Conservation (phyloP, 805 yeast species). For the Candida glaebosa region DNA sequence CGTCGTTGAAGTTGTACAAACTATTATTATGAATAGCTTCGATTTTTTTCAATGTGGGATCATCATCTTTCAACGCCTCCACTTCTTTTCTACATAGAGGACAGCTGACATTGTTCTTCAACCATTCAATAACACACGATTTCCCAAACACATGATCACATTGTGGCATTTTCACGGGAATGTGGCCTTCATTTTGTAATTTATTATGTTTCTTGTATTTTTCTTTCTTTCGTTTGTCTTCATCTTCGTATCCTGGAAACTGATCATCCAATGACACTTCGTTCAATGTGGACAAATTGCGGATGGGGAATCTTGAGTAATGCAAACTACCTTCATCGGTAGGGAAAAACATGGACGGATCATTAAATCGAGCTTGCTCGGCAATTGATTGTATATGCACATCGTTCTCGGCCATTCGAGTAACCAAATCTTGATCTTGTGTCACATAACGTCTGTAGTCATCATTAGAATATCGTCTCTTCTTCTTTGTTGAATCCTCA, state of each 20-base stretch:
- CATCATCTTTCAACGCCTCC: conserved; percentile 21
- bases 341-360: conserved; percentile 33
- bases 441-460: neutral
- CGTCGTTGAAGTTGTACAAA: conserved; percentile 15
- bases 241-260: conserved; percentile 26
- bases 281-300: conserved; percentile 19
- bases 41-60: conserved; percentile 11
- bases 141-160: conserved; percentile 41
- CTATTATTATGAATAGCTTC: conserved; percentile 12
- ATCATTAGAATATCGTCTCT: neutral
- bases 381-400: conserved; percentile 9
- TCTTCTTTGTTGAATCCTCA: neutral
- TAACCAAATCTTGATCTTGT: neutral
- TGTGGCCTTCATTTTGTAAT: conserved; percentile 19
- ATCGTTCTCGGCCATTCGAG: neutral
- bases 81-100: conserved; percentile 41
- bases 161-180: conserved; percentile 39
- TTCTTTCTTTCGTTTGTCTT: conserved; percentile 9
- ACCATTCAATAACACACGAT: conserved; percentile 40
- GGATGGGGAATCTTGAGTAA: conserved; percentile 26
- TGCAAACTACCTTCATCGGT: conserved; percentile 21
- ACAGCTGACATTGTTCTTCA: conserved; percentile 36
- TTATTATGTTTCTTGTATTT: conserved; percentile 10
- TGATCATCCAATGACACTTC: conserved; percentile 18
- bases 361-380: conserved; percentile 17